Base-by-base conservation (phyloP, 441 rosid genomes). In the Caryocar brasiliense region DNA sequence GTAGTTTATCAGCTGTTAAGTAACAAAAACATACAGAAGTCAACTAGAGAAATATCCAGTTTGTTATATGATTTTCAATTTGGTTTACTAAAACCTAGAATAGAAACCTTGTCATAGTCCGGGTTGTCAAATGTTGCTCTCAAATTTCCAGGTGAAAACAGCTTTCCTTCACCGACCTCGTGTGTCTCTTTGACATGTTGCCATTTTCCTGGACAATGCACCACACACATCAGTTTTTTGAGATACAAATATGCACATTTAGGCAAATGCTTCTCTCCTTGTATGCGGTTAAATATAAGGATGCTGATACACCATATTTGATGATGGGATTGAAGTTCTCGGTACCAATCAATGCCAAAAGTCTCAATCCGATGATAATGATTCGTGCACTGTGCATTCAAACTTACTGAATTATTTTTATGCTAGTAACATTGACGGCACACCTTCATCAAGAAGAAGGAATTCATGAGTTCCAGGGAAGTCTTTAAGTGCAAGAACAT, bases 401-500 rank as follows among this genome's bases (percentile, higher is more conserved):
- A n/a, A n/a, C n/a, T n/a, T n/a, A n/a, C n/a, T n/a, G n/a, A n/a
- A n/a, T n/a, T n/a, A n/a, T n/a, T n/a, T n/a, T n/a, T n/a, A n/a
- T n/a, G n/a, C n/a, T n/a, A n/a, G n/a, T n/a, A n/a, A n/a, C n/a
- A n/a, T 23, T 6, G 44, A 33, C 41, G 21, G 28, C 66, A 45
- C 13, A 91, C 96, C 96, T 81, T 92, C 98, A 47, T 92, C 98
- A 19, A 92, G 96, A 60, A 92, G 98, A 68, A 92, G 91, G 82
- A 92, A 92, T 53, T 92, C 95, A 28, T 92, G 96, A 22, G 96
- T 92, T 33, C 96, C 96, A 5, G 98, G 98, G 40, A 35, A 32
- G 41, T 79, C 96, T 55, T 92, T 87, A 40, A 92, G 71, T 43
- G 95, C 94, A 15, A 92, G 76, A 64, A 92, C 83, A 64, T 87